These are phyloP conservation scores for Colletotrichum musae DNA, from an alignment of 2,329 filamentous ascomycete species.

Conservation along the genomic window DNA sequence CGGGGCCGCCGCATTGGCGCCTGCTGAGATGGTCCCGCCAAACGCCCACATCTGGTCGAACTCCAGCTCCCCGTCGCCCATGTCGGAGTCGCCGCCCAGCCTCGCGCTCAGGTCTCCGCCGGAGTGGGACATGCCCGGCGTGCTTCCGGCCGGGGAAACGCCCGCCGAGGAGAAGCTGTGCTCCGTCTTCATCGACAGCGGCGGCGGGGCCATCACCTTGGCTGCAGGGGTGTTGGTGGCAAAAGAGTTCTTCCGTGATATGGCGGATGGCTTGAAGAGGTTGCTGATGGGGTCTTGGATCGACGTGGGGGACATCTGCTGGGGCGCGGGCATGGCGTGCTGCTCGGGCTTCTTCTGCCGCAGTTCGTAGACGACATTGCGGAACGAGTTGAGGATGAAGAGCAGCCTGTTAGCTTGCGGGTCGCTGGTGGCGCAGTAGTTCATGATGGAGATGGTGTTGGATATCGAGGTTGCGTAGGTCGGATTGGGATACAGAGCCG, in stretches of 20 bases:
- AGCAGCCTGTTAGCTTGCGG: constrained; percentile 64
- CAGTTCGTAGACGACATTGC: constrained; percentile 53
- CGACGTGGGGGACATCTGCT: constrained; percentile 38
- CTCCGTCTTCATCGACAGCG: constrained; percentile 36
- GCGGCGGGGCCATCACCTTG: constrained; percentile 36
- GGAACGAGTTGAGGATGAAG: constrained; percentile 66
- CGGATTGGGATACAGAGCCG: constrained; percentile 61
- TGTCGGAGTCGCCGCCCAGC: constrained; percentile 41
- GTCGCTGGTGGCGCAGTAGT: constrained; percentile 63
- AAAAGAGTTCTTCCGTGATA: constrained; percentile 39
- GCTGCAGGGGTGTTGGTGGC: constrained; percentile 9
- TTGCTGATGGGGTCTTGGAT: constrained; percentile 47
- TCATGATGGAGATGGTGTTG: constrained; percentile 63
- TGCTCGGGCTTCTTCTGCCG: constrained; percentile 31
- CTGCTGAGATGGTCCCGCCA: constrained; percentile 7
- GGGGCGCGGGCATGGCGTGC: constrained; percentile 44
- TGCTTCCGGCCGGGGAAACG: constrained; percentile 40
- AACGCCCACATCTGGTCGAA: constrained; percentile 55
- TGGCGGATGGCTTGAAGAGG: constrained; percentile 45
- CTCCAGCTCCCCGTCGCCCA: constrained; percentile 53
- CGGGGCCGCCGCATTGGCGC: background rate
- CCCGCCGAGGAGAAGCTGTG: constrained; percentile 31
- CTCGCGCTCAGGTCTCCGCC: constrained; percentile 31
- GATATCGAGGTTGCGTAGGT: constrained; percentile 56
- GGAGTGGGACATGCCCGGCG: constrained; percentile 36